Conservation (phyloP, 2,329 filamentous ascomycete species). For the Nannizzia gypsea region DNA sequence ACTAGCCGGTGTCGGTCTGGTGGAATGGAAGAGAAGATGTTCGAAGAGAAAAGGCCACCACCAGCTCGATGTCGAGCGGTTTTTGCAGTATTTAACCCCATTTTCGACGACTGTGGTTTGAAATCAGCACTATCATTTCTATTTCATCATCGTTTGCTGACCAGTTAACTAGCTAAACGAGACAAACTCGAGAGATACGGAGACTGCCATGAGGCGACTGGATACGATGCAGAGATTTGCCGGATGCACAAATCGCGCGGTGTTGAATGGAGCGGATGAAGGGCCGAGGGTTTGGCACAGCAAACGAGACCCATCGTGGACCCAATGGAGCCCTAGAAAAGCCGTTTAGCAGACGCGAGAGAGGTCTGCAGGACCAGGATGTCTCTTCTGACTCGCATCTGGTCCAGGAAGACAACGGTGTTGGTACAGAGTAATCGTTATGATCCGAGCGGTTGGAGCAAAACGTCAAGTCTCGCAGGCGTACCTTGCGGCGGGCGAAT, state of each 20-base stretch:
- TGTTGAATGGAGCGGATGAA: not conserved
- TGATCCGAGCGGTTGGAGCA: not conserved
- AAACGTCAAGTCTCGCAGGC: not conserved
- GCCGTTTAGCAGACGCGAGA: not conserved
- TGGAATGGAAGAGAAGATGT: not conserved
- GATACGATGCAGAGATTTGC: not conserved
- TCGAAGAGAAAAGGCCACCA: not conserved
- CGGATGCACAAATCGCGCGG: constrained; percentile 15
- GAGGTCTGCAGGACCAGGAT: not conserved
- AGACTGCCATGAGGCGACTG: not conserved
- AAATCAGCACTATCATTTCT: not conserved
- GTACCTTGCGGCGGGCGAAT: not conserved
- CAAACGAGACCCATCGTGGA: not conserved
- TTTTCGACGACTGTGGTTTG: not conserved
- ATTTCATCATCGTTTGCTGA: no score
- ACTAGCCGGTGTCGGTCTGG: not conserved
- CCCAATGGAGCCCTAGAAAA: not conserved
- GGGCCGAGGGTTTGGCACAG: not conserved
- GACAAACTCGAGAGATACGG: not conserved
- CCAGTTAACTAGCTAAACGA: not conserved
- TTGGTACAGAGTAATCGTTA: not conserved
- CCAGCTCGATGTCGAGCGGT: not conserved
- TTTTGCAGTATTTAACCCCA: not conserved
- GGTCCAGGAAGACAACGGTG: not conserved
- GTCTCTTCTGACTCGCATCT: not conserved